Base-by-base conservation (phyloP, 169 alveolate genomes). In the Plasmodium gaboni region DNA sequence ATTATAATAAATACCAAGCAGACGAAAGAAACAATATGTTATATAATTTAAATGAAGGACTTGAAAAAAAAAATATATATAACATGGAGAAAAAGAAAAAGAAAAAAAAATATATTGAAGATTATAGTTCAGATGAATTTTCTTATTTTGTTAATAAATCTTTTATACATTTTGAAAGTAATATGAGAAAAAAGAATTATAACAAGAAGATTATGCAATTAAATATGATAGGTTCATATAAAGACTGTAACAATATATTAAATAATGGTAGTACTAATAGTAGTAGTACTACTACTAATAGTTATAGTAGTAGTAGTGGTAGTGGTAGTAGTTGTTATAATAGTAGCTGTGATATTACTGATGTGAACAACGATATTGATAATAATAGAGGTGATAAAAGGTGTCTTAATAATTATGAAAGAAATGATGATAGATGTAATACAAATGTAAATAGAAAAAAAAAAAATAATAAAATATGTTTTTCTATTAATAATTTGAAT, bases 51-150 rank as follows among this genome's bases (percentile, higher is more conserved):
- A 15, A 46, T 46, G 76, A 22, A 32, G 24, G 57, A n/a, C 8
- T 9, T 32, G 26, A 69, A 15, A 55, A 55, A 22, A 55, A 55
- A 13, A 51, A n/a, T 7, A 53, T n/a, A 53, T 53, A 53, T 53
- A 5, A 53, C 8, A 53, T n/a, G 4, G n/a, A n/a, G 15, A 53
- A 53, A 6, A 60, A 17, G 3, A 59, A 15, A 17, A 59, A 60
- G 26, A 15, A 17, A 1, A 61, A 59, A 59, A 3, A 59, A 6
- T 3, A 15, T 59, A 0, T 44, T 2, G 80, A 65, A 2, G 48
- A 69, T 12, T 78, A 51, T 61, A 78, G 78, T 44, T 78, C 89
- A 26, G 69, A 57, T 24, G 78, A 64, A 50, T 76, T 65, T 55
- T 44, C 9, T 26, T 26, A 53, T 24, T 78, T 17, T 44, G 60